Base-by-base conservation (phyloP, 257 asterid species). In the Mentha longifolia region DNA sequence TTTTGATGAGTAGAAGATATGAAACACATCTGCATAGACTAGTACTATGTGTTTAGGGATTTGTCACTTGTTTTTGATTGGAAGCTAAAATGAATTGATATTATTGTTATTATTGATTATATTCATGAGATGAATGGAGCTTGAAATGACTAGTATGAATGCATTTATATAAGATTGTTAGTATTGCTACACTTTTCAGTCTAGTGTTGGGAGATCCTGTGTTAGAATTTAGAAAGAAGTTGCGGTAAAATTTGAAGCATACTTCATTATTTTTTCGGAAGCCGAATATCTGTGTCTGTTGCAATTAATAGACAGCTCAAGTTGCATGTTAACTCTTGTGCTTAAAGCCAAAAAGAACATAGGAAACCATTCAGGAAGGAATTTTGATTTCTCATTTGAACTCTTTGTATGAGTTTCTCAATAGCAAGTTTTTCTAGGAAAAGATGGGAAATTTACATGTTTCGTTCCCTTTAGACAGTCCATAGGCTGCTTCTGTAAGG, bases 101-200 rank as follows among this genome's bases (percentile, higher is more conserved):
- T 43, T 45, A 49, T 16, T 56, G 46, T 37, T 30, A 60, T 12
- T 13, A 47, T 37, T 39, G 15, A 7, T 60, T 14, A 35, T 50
- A 11, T 46, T 2, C 33, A 20, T 45, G 30, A 42, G 42, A 51
- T 61, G 8, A 16, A 55, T 42, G 75, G 42, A 10, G 8, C 30
- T 46, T 33, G 51, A 65, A 47, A 60, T 59, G 61, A 71, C 30
- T 30, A 28, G 9, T 60, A 37, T 49, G 56, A 41, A 54, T 30
- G 41, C 9, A 28, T 56, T 56, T 20, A 22, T 22, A 22, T 22
- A 22, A 22, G 25, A 2, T 22, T 22, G 1, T 22, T 22, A 22
- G 25, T 22, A 22, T 22, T 22, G 25, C 25, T 22, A 22, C 2
- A 22, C 25, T 22, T 22, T 22, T 22, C 25, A 22, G 25, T 22